Evolutionary conservation across 148 eudicot species (phyloP).

Genomic region (Fagopyrum homotropicum): DNA sequence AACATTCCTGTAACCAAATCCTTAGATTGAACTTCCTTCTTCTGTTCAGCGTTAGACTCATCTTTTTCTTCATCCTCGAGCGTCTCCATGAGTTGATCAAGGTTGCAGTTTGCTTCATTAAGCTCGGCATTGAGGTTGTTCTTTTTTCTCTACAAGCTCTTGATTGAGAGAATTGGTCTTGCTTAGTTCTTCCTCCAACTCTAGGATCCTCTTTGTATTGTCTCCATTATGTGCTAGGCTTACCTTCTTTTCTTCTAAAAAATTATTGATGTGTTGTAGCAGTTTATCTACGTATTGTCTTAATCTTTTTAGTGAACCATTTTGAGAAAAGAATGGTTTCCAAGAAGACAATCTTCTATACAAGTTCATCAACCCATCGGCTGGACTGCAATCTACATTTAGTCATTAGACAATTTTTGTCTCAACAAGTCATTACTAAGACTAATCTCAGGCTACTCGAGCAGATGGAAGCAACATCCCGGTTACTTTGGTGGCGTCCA

Average conservation of each 20-base stretch:
- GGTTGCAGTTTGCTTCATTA: constrained; percentile 36
- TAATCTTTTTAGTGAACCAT: constrained; percentile 46
- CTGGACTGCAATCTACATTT: constrained; percentile 24
- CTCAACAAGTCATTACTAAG: constrained; percentile 17
- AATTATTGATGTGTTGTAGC: constrained; percentile 31
- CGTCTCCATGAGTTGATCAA: constrained; percentile 52
- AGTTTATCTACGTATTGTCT: constrained; percentile 40
- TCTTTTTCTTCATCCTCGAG: constrained; percentile 22
- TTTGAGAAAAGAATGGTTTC: constrained; percentile 53
- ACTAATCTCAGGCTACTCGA: background rate
- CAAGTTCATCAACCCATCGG: constrained; percentile 68
- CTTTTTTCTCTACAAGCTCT: constrained; percentile 27
- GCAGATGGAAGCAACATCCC: too few species aligned
- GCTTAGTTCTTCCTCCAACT: constrained; percentile 48
- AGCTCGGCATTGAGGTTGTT: constrained; percentile 29
- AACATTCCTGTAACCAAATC: background rate
- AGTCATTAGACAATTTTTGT: constrained; percentile 22
- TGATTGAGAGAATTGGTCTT: constrained; percentile 35
- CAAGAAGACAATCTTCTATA: constrained; percentile 47
- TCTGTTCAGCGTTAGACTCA: constrained; percentile 14
- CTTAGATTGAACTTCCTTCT: constrained; percentile 21
- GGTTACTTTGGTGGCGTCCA: too few species aligned
- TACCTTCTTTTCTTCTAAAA: constrained; percentile 44
- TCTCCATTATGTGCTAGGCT: constrained; percentile 25
- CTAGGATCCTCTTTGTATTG: constrained; percentile 33